phyloP scores from a whole-genome alignment of 305 asterid genomes.

The Ilex paraguariensis region DNA sequence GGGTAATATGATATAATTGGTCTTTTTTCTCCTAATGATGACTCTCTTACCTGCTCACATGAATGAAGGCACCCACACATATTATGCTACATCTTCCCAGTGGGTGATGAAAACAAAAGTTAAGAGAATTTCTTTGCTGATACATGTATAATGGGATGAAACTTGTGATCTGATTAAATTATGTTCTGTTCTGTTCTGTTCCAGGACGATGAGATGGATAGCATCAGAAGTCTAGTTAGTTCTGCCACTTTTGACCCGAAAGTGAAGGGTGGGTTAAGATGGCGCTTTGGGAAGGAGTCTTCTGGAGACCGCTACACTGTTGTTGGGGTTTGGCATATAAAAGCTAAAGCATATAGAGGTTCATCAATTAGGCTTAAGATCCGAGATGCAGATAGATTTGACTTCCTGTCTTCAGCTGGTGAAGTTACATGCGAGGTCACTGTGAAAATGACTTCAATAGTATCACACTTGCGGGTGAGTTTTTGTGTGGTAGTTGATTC shows the following conservation, averaged over 20 bases:
- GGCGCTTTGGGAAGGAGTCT: slow-evolving; percentile 43
- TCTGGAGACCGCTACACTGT: slow-evolving; percentile 37
- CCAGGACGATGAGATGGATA: slow-evolving; percentile 48
- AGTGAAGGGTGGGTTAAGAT: slow-evolving; percentile 48
- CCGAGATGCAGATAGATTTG: slow-evolving; percentile 43
- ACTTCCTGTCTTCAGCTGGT: slow-evolving; percentile 35
- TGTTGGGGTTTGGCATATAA: slow-evolving; percentile 37
- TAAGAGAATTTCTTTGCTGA: too few relatives aligned
- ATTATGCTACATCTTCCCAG: too few relatives aligned
- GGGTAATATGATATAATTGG: too few relatives aligned
- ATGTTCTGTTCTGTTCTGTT: slow-evolving; percentile 6
- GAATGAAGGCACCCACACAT: too few relatives aligned
- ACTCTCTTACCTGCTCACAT: too few relatives aligned
- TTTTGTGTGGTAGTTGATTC: neutral
- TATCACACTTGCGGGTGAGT: slow-evolving; percentile 34
- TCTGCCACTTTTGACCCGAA: slow-evolving; percentile 39
- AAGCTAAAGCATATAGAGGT: slow-evolving; percentile 21
- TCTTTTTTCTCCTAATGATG: too few relatives aligned
- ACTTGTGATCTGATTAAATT: slow-evolving; percentile 6
- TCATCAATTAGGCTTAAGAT: slow-evolving; percentile 33
- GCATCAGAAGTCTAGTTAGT: slow-evolving; percentile 29
- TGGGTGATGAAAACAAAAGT: too few relatives aligned
- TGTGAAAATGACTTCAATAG: slow-evolving; percentile 32
- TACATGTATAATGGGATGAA: too few relatives aligned
- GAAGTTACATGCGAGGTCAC: slow-evolving; percentile 39